phyloP scores from a whole-genome alignment of 176 grass and related monocot species.

The Areca catechu region DNA sequence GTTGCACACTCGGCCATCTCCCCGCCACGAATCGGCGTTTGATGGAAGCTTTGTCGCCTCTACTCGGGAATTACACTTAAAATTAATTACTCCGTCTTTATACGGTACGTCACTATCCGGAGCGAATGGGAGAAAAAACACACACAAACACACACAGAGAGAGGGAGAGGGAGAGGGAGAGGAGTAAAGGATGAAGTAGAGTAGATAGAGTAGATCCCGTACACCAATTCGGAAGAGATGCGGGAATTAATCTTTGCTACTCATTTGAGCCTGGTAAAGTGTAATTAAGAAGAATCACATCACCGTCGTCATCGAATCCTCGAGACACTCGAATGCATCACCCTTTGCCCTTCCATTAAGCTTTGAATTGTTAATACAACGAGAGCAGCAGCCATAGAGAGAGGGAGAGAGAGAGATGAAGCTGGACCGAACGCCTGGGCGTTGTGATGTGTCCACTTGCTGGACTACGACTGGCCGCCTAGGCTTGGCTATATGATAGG shows the following conservation, averaged over 20 bases:
- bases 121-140: neutral
- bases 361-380: slow-evolving; percentile 6
- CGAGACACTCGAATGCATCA: neutral
- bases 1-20: neutral
- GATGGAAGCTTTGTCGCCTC: slow-evolving; percentile 8
- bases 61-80: neutral
- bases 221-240: too few relatives aligned
- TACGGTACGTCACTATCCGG: neutral
- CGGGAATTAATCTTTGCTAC: too few relatives aligned
- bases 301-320: neutral
- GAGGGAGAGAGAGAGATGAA: slow-evolving; percentile 3
- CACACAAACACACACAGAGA: too few relatives aligned
- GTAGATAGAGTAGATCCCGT: neutral
- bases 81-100: neutral
- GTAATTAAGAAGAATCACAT: neutral
- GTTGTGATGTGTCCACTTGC: neutral
- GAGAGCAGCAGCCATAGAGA: neutral
- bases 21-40: slow-evolving; percentile 6
- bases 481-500: slow-evolving; percentile 39
- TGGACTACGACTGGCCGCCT: slow-evolving; percentile 4
- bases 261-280: too few relatives aligned
- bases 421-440: slow-evolving; percentile 7
- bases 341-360: slow-evolving; percentile 22
- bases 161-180: neutral
- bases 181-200: neutral